phyloP scores from a whole-genome alignment of 139 green algal genomes.

The Pycnococcus provasolii region DNA sequence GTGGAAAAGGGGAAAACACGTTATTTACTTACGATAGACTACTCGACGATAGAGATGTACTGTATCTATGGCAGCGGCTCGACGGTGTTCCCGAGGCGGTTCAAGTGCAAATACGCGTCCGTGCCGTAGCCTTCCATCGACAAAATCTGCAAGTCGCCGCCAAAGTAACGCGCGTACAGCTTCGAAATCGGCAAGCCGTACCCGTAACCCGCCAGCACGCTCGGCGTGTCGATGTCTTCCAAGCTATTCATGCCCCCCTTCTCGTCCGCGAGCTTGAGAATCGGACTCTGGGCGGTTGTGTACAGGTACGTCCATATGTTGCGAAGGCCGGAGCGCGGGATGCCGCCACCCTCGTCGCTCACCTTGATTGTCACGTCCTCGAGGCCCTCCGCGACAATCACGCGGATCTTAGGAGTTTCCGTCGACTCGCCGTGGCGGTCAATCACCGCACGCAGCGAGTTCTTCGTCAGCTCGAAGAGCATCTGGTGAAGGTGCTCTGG shows the following conservation, averaged over 20 bases:
- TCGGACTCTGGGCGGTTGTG: conserved; percentile 67
- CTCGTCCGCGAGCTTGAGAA: conserved; percentile 36
- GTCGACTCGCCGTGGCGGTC: conserved; percentile 68
- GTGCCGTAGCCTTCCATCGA: conserved; percentile 97
- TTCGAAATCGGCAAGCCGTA: conserved; percentile 89
- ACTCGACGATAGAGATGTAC: too few relatives aligned
- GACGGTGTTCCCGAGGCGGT: conserved; percentile 80
- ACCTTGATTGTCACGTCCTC: conserved; percentile 97
- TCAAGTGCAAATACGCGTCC: conserved; percentile 95
- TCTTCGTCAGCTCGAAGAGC: conserved; percentile 84
- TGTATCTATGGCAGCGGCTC: conserved; percentile 72
- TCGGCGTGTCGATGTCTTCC: conserved; percentile 33
- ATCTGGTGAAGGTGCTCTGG: conserved; percentile 96
- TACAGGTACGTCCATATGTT: conserved; percentile 99
- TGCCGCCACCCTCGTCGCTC: conserved; percentile 89
- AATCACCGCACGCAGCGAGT: conserved; percentile 80
- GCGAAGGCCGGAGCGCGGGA: conserved; percentile 73
- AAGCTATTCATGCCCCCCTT: not conserved
- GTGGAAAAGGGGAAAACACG: too few relatives aligned
- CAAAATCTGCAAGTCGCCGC: conserved; percentile 90
- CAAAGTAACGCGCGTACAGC: conserved; percentile 78
- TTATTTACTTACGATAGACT: too few relatives aligned
- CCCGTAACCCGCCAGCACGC: conserved; percentile 80
- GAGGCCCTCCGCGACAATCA: conserved; percentile 88
- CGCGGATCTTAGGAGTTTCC: conserved; percentile 67